Evolutionary conservation across 1,139 yeast species (phyloP), one percentile per base, ranked within the genome.

Genomic region (Kodamaea suecica): DNA sequence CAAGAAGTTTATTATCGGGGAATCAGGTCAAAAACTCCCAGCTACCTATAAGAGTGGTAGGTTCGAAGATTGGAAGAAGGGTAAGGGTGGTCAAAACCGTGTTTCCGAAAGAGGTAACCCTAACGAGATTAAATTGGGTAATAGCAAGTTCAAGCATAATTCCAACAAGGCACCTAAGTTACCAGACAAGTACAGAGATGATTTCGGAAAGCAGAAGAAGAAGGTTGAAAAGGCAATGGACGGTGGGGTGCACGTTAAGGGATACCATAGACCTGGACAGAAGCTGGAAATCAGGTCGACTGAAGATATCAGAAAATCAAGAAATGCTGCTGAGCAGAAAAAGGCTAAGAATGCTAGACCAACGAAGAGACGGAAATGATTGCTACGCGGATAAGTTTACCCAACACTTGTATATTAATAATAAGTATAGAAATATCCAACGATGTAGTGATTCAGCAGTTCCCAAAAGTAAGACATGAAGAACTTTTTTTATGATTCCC

Each of bases 11-110:
- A 92, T 94, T 50, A 83, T 88, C 45, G 95, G 97, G 45, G 99
- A 94, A 58, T 82, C 87, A 58, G 99, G 99, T 6, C 90, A 85
- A 51, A 79, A 78, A 58, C 80, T 94, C 38, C 97, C 98, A 4
- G 98, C 98, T 1, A 74, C 95, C 14, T 88, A 82, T 63, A 74
- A 86, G 53, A 82, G 95, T 4, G 99, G 99, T 36, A 80, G 88
- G 49, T 92, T 78, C 53, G 97, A 88, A 40, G 83, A 82, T 34
- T 92, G 97, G 98, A 84, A 82, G 54, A 74, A 80, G 47, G 28
- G 28, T 25, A 25, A 25, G 14, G 28, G 28, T 12, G 28, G 28
- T 13, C 28, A 25, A 5, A 25, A 25, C 14, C 78, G 79, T 29
- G 77, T 88, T 57, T 54, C 78, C 39, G 63, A 65, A 27, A 70